Evolutionary conservation across 768 basidiomycete genomes (phyloP).

Genomic region (Podaxis sp.): DNA sequence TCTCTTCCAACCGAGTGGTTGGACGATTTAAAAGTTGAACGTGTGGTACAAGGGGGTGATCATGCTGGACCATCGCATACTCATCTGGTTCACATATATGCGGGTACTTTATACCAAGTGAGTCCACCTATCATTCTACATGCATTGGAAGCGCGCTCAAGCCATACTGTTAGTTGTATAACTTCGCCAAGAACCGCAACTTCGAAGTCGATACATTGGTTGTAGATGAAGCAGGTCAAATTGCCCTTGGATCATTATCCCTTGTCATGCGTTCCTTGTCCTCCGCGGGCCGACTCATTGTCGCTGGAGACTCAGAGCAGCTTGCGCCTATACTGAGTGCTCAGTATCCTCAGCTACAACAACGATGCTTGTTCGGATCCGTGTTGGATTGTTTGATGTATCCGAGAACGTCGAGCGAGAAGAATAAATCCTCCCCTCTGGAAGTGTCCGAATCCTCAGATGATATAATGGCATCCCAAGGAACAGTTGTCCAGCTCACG

Average conservation of each 20-base stretch:
- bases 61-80: slow-evolving; percentile 31
- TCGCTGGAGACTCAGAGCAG: slow-evolving; percentile 50
- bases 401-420: slow-evolving; percentile 8
- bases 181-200: slow-evolving; percentile 36
- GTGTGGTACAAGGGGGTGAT: slow-evolving; percentile 35
- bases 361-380: slow-evolving; percentile 40
- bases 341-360: slow-evolving; percentile 38
- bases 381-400: slow-evolving; percentile 44
- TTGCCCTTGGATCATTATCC: slow-evolving; percentile 39
- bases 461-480: slow-evolving; percentile 23
- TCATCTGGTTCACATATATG: slow-evolving; percentile 32
- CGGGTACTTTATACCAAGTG: slow-evolving; percentile 47
- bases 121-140: slow-evolving; percentile 4
- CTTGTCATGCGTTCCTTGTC: slow-evolving; percentile 40
- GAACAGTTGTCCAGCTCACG: slow-evolving; percentile 42
- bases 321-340: slow-evolving; percentile 45
- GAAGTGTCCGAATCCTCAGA: slow-evolving; percentile 14
- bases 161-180: slow-evolving; percentile 33
- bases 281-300: slow-evolving; percentile 34
- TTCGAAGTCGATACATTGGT: slow-evolving; percentile 40
- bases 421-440: slow-evolving; percentile 8
- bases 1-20: slow-evolving; percentile 37
- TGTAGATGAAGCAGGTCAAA: slow-evolving; percentile 50
- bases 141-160: background rate
- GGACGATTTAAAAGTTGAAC: slow-evolving; percentile 35